These are phyloP conservation scores for Tinospora cordifolia DNA, from an alignment of 164 flowering plant species.

Conservation along the genomic window DNA sequence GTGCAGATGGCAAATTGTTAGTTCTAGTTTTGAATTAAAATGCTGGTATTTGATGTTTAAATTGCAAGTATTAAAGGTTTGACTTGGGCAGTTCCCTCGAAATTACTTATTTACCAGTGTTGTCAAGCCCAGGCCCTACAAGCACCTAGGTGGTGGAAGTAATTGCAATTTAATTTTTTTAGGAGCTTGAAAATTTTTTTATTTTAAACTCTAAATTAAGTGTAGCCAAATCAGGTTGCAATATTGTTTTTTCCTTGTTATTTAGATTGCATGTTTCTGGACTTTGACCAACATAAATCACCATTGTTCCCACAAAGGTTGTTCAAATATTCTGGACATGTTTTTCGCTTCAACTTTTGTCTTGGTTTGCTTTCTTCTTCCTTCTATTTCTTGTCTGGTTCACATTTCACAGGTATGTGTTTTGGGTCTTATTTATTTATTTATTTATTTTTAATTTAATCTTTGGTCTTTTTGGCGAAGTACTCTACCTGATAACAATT, in stretches of 20 bases:
- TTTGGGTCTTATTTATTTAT: not conserved
- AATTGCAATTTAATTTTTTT: too few relatives aligned
- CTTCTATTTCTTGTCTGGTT: too few relatives aligned
- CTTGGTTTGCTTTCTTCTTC: too few relatives aligned
- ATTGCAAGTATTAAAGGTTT: not conserved
- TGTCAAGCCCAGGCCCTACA: too few relatives aligned
- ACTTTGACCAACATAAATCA: too few relatives aligned
- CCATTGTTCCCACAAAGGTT: not conserved
- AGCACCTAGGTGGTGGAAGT: too few relatives aligned
- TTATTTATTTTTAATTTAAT: not conserved
- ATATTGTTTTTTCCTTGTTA: not conserved
- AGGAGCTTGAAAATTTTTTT: too few relatives aligned
- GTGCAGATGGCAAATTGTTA: not conserved
- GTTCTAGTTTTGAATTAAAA: not conserved
- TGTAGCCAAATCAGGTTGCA: not conserved
- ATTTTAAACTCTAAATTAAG: too few relatives aligned
- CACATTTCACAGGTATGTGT: too few relatives aligned
- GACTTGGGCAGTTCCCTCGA: too few relatives aligned
- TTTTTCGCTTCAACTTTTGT: too few relatives aligned
- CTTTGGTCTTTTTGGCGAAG: not conserved
- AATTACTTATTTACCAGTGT: not conserved
- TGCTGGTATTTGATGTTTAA: not conserved
- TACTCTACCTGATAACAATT: not conserved
- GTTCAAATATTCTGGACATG: not conserved
- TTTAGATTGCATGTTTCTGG: not conserved